These are phyloP conservation scores for Solanum medicagineum DNA, from an alignment of 257 asterid species.

Conservation along the genomic window DNA sequence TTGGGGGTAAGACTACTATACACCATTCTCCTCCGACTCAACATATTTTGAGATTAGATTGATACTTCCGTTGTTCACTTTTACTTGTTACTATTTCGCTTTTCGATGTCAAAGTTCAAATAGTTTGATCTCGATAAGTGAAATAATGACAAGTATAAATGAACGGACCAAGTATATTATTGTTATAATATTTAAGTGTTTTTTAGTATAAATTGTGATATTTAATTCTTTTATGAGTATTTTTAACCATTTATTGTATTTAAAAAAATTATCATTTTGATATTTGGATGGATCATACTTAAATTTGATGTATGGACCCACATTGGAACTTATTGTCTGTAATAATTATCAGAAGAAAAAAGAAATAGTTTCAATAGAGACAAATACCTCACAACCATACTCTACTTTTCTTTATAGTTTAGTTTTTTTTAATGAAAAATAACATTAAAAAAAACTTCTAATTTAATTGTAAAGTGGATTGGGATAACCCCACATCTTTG, in stretches of 20 bases:
- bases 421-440: neutral
- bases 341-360: neutral
- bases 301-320: neutral
- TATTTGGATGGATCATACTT: neutral
- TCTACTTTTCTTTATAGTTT: neutral
- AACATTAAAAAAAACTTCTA: neutral
- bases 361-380: neutral
- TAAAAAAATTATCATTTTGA: neutral
- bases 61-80: too few relatives aligned
- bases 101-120: too few relatives aligned
- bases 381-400: neutral
- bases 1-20: accelerated
- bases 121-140: too few relatives aligned
- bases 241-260: neutral
- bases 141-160: too few relatives aligned
- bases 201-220: neutral
- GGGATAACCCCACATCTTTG: neutral
- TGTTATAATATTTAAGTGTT: neutral
- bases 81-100: too few relatives aligned
- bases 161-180: neutral
- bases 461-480: neutral
- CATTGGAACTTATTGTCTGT: neutral
- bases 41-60: too few relatives aligned
- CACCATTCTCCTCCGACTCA: accelerated
- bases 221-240: neutral